These are phyloP conservation scores for Phyllosticta citriasiana DNA, from an alignment of 2,329 filamentous ascomycete genomes.

Conservation along the genomic window DNA sequence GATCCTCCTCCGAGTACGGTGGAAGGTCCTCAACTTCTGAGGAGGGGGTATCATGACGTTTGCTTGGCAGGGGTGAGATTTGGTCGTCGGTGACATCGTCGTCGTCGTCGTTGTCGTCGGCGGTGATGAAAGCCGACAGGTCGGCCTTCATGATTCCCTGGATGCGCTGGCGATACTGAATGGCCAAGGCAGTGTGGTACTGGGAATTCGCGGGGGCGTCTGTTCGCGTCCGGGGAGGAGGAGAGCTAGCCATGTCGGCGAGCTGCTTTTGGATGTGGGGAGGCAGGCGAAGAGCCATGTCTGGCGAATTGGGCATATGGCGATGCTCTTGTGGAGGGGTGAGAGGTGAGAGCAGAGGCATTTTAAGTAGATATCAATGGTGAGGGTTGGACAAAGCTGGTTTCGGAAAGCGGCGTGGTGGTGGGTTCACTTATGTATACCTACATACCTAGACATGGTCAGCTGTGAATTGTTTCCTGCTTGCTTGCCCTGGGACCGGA, in stretches of 20 bases:
- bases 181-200: slow-evolving; percentile 4
- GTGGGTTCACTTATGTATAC: no score
- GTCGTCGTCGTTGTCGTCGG: slow-evolving; percentile 4
- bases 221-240: not conserved
- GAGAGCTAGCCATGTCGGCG: slow-evolving; percentile 4
- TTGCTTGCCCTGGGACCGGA: no score
- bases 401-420: no score
- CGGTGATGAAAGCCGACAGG: not conserved
- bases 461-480: no score
- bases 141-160: slow-evolving; percentile 7
- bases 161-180: slow-evolving; percentile 6
- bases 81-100: not conserved
- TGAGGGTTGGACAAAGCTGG: no score
- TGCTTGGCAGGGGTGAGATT: slow-evolving; percentile 1
- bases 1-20: slow-evolving; percentile 3
- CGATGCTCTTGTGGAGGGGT: not conserved
- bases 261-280: slow-evolving; percentile 9
- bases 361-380: not conserved
- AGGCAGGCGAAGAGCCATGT: slow-evolving; percentile 4
- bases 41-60: not conserved
- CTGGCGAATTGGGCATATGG: slow-evolving; percentile 1
- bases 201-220: not conserved
- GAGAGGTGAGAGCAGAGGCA: not conserved
- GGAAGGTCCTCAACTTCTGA: slow-evolving; percentile 1
- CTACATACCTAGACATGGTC: no score